Evolutionary conservation across 2,329 filamentous ascomycete genomes (phyloP), one percentile per base, ranked within the genome.

Genomic region (Epichloe baconii): DNA sequence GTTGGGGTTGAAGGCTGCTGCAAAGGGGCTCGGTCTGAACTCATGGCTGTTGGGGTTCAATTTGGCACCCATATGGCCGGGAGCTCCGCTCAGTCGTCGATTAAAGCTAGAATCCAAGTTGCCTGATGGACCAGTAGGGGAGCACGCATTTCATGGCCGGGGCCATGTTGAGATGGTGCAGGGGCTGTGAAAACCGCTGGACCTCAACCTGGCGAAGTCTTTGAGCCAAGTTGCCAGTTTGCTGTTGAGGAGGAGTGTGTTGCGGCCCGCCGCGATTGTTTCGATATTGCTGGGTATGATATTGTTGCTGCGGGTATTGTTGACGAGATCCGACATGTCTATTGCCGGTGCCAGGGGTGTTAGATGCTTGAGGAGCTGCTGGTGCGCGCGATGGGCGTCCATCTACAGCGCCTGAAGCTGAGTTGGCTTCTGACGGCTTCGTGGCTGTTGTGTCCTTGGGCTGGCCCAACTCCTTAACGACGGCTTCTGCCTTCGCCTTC

Each of bases 11-110:
- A 98, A 97, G 1, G 84, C 76, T 44, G 79, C 78, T 0, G 90
- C 89, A 55, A 85, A 85, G 4, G 83, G 83, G 60, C 85, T 94
- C 17, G 91, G 93, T 56, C 85, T 83, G 69, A 96, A 97, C 61
- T 95, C 89, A 62, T 79, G 74, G 58, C 75, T 83, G 59, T 80
- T 82, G 6, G 80, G 80, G 55, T 84, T 84, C 58, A 84, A 62
- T 64, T 81, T 80, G 44, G 71, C 72, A 4, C 71, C 70, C 59
- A 78, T 69, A 48, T 77, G 77, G 43, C 68, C 68, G 12, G 73
- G 69, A n/a, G 75, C 65, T 47, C 70, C 73, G 54, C 73, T 76
- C 44, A 76, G 61, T 44, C 80, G 71, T 59, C 77, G 71, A 61
- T 73, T 68, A 70, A 79, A 75, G 56, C 74, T 61, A 15, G 73